Base-by-base conservation (phyloP, 208 protist genomes). In the Wallacemonas rigidus region DNA sequence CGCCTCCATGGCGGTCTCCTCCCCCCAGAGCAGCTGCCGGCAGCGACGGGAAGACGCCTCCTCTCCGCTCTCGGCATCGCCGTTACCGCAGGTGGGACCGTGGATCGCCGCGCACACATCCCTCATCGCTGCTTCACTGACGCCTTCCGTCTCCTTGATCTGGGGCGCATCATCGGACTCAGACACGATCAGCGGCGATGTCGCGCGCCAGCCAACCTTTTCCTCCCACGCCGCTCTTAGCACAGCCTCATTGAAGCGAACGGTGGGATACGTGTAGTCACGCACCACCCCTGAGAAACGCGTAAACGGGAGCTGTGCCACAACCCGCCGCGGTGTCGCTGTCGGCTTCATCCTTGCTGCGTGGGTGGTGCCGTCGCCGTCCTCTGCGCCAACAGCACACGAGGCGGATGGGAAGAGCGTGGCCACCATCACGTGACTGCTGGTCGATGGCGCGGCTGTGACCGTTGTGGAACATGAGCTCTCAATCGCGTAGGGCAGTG, bases 211-310 rank as follows among this genome's bases (percentile, higher is more conserved):
- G n/a, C 67, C 40, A 41, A 71, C 26, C 69, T 85, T 85, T 40
- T 76, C 70, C 36, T 53, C 58, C 80, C 80, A 85, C 39, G 71
- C 69, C 2, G 36, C 54, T 26, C 45, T 56, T 40, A 87, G 67
- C 53, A 78, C 72, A 15, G 61, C 43, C 26, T 56, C 76, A 57
- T 81, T 85, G 54, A 69, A 72, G 11, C 57, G 61, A 56, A 81
- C 45, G 3, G 71, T 73, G 36, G 72, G 63, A n/a, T 44, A 56
- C 26, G 82, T 83, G 75, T 87, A 81, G 67, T 87, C 82, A 9
- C 82, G 78, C 51, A 83, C 82, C 54, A 71, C 76, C 0, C 78
- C 77, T 14, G 74, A 62, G 51, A 87, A 77, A 47, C 60, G 35
- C 48, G 12, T 6, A 39, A 85, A 77, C 2, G 80, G 80, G 12